Evolutionary conservation across 441 rosid species (phyloP), one percentile per base, ranked within the genome.

Genomic region (Breynia disticha): DNA sequence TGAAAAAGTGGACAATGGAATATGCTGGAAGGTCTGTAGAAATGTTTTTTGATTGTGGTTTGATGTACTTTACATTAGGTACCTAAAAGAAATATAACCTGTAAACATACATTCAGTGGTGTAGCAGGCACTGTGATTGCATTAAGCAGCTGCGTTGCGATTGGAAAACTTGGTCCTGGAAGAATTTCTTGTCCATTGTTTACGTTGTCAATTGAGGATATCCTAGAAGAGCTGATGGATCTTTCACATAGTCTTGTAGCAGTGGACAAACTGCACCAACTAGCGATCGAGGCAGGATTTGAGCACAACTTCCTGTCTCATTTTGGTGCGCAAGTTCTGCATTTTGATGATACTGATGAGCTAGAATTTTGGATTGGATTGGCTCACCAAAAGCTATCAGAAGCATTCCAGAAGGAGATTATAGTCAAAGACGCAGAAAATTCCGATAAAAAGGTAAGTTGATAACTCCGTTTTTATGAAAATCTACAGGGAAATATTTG

Each of bases 361-460:
- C 66, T 79, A 43, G 88, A 84, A 65, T 79, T 84, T 60, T 84
- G 86, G 87, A 78, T 81, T 44, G 88, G 93, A 19, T 67, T 84
- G 65, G 86, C 93, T 61, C 85, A 71, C 56, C 58, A 67, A 60
- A 84, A 76, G 66, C 86, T 81, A 16, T 74, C 76, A 7, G 60
- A 50, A 14, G 86, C 82, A 60, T 72, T 84, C 65, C 54, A 53
- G 18, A 72, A 66, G 47, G 84, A 79, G 65, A 65, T 63, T 24
- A 50, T 66, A 32, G 55, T 68, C 48, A 55, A 50, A 2, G 61
- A 54, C 60, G 55, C 50, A 55, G 47, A 59, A 22, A 46, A 10
- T 46, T 58, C 60, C 38, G 59, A 50, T 49, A 67, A 60, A 59
- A 72, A 71, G 83, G 86, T 79, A 52, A 59, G 56, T 47, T 65